These are phyloP conservation scores for Alternaria gansuensis DNA, from an alignment of 2,329 filamentous ascomycete genomes.

Conservation along the genomic window DNA sequence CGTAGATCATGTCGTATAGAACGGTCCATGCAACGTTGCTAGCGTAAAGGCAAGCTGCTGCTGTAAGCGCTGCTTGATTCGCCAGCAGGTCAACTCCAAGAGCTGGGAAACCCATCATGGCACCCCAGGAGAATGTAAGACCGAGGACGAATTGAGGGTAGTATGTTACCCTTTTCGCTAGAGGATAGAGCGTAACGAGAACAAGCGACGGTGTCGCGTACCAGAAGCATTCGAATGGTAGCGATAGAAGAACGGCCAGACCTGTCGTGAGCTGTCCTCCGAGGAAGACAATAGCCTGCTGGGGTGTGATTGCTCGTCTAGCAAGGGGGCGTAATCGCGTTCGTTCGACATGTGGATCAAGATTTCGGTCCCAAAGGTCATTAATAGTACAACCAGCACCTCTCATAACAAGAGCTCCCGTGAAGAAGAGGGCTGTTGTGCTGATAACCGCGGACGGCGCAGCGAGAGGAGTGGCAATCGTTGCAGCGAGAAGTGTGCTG, in stretches of 20 bases:
- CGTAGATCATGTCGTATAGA: slow-evolving; percentile 92
- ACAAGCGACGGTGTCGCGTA: slow-evolving; percentile 79
- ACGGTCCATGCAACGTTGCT: slow-evolving; percentile 88
- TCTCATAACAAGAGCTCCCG: slow-evolving; percentile 83
- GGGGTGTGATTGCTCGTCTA: slow-evolving; percentile 76
- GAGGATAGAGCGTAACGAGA: slow-evolving; percentile 78
- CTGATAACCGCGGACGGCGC: slow-evolving; percentile 68
- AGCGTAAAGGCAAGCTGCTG: slow-evolving; percentile 74
- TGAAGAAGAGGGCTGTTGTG: slow-evolving; percentile 73
- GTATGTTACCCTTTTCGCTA: slow-evolving; percentile 86
- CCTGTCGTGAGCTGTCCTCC: slow-evolving; percentile 77
- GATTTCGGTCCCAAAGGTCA: slow-evolving; percentile 87
- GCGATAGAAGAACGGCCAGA: slow-evolving; percentile 77
- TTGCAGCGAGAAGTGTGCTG: slow-evolving; percentile 81
- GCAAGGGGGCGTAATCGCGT: slow-evolving; percentile 83
- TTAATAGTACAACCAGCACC: slow-evolving; percentile 90
- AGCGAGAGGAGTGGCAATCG: slow-evolving; percentile 69
- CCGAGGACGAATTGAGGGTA: slow-evolving; percentile 87
- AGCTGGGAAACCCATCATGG: slow-evolving; percentile 86
- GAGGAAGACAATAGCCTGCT: slow-evolving; percentile 76
- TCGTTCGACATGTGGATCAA: slow-evolving; percentile 80
- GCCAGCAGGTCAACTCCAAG: slow-evolving; percentile 78
- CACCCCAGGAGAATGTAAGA: slow-evolving; percentile 87
- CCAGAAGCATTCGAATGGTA: slow-evolving; percentile 76
- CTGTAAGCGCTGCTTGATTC: slow-evolving; percentile 68